A percentile compares a stretch with the other conserved stretches of the same genome.
phyloP scores from a whole-genome alignment of 768 basidiomycete species.

The Holtermannia corniformis region DNA sequence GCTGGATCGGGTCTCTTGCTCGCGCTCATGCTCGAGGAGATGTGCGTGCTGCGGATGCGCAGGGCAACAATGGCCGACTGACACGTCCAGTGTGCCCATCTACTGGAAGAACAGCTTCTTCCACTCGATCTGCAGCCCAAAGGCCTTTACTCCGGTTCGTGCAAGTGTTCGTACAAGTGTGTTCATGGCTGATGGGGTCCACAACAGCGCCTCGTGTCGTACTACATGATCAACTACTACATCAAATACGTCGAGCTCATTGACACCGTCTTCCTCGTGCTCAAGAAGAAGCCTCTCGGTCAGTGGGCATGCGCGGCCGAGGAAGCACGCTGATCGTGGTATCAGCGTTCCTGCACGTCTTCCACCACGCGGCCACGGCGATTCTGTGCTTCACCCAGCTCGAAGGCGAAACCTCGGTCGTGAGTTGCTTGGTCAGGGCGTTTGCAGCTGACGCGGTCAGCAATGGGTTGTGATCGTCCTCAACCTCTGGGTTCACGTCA shows the following conservation, averaged over 20 bases:
- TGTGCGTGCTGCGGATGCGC: conserved; percentile 40
- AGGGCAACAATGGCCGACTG: background rate
- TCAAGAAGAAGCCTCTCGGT: conserved; percentile 98
- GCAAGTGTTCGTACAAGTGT: conserved; percentile 1
- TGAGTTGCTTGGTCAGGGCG: conserved; percentile 45
- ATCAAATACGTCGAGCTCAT: conserved; percentile 95
- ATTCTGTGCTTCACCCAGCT: conserved; percentile 88
- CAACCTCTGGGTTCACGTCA: conserved; percentile 85
- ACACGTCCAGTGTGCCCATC: conserved; percentile 51
- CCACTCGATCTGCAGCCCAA: conserved; percentile 63
- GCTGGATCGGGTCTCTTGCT: conserved; percentile 74
- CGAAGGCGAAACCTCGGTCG: conserved; percentile 86
- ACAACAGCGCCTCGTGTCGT: conserved; percentile 74
- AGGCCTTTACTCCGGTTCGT: conserved; percentile 81
- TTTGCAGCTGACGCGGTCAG: conserved; percentile 45
- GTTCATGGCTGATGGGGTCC: too few relatives aligned
- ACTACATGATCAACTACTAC: conserved; percentile 98
- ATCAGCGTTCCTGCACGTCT: conserved; percentile 91
- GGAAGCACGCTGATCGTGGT: background rate
- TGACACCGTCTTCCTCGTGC: conserved; percentile 91
- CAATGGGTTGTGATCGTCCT: conserved; percentile 92
- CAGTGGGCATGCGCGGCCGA: conserved; percentile 29
- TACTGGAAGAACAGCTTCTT: conserved; percentile 62
- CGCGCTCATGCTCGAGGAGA: conserved; percentile 82
- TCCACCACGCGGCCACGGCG: conserved; percentile 97